Base-by-base conservation (phyloP, 2,329 filamentous ascomycete species). In the Calonectria crousiana region DNA sequence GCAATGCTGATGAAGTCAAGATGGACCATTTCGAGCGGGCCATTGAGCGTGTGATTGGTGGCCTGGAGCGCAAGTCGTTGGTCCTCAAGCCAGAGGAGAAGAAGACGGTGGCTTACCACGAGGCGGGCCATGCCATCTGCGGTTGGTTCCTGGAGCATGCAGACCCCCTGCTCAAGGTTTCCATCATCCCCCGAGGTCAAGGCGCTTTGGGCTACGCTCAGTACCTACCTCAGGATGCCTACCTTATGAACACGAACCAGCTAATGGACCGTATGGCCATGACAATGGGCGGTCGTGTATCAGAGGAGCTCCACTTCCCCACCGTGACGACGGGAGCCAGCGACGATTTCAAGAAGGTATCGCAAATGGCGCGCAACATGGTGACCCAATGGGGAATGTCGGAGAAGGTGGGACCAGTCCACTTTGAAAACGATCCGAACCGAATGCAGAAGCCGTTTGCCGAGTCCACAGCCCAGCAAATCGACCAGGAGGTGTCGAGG, bases 331-430 rank as follows among this genome's bases (percentile, higher is more conserved):
- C 95, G 60, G 97, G 97, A 72, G 97, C 96, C 26, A 96, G 93
- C 69, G 97, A 98, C 84, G 97, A 99, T 84, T 99, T 99, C 91
- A 96, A 97, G 86, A 99, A 99, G 87, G 97, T 98, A 51, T 98
- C 97, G 3, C 92, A 93, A 71, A 96, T 98, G 94, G 97, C 97
- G 4, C 97, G 95, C 23, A 93, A 94, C 75, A 99, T 99, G 97
- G 97, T 99, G 36, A 99, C 96, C n/a, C 95, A 98, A 84, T 99
- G 95, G 93, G 97, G 97, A 79, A 99, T 99, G 97, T 97, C 94
- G 51, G 92, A 95, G 78, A 97, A 98, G 87, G 93, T 99, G 60
- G 96, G 96, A 36, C 96, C 96, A 77, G 90, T 99, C 76, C 94
- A 97, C 88, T 99, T 96, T 85, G 94, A 97, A 81, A 94, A 95